These are phyloP conservation scores for Coffea eugenioides DNA, from an alignment of 257 asterid genomes.

Conservation along the genomic window DNA sequence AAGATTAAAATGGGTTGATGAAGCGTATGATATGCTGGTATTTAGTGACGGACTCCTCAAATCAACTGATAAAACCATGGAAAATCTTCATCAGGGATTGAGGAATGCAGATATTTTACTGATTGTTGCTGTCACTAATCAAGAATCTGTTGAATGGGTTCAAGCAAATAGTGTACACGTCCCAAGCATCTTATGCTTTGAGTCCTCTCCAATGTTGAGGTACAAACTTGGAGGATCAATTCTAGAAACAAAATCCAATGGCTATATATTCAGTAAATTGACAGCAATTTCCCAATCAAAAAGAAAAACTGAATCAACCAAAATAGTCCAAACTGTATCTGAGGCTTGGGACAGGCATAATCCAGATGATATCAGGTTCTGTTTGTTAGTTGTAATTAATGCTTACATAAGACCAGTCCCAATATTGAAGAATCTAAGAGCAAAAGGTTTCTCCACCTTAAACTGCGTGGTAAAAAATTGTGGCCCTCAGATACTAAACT, in stretches of 20 bases:
- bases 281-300: conserved; percentile 45
- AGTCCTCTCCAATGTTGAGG: conserved; percentile 55
- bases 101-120: conserved; percentile 54
- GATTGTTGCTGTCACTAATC: conserved; percentile 55
- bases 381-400: conserved; percentile 70
- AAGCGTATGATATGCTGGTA: conserved; percentile 71
- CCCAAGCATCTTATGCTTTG: conserved; percentile 65
- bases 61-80: conserved; percentile 23
- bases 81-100: conserved; percentile 34
- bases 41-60: conserved; percentile 42
- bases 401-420: conserved; percentile 81
- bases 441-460: conserved; percentile 80
- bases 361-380: conserved; percentile 85
- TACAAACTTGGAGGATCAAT: conserved; percentile 68
- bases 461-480: conserved; percentile 78
- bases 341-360: conserved; percentile 84
- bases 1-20: conserved; percentile 85
- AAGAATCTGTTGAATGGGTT: conserved; percentile 65
- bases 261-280: conserved; percentile 43
- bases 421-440: conserved; percentile 65
- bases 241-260: conserved; percentile 33
- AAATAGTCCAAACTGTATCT: conserved; percentile 47
- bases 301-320: conserved; percentile 47
- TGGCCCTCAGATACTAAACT: conserved; percentile 78
- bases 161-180: conserved; percentile 35